These are phyloP conservation scores for Nakazawaea populi DNA, from an alignment of 805 yeast species.

Conservation along the genomic window DNA sequence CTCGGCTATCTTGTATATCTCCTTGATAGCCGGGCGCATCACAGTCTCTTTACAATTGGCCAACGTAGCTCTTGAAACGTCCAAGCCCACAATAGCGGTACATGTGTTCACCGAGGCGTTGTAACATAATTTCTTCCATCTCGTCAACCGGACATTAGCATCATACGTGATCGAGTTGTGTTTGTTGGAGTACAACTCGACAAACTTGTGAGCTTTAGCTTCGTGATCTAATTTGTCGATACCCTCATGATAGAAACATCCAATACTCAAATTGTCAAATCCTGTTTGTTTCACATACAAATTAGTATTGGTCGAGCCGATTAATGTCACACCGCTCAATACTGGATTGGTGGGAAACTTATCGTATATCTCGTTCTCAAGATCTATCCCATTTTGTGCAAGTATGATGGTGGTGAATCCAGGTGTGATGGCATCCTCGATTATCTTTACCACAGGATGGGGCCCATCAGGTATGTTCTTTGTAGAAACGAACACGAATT, in stretches of 20 bases:
- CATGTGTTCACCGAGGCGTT: constrained; percentile 38
- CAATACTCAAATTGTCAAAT: constrained; percentile 25
- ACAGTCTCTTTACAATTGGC: constrained; percentile 19
- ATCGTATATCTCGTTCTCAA: constrained; percentile 28
- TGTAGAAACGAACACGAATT: constrained; percentile 51
- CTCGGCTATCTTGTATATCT: constrained; percentile 36
- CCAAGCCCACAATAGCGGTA: constrained; percentile 30
- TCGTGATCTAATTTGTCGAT: constrained; percentile 16
- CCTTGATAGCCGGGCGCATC: constrained; percentile 35
- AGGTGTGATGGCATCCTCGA: constrained; percentile 28
- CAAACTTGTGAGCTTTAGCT: constrained; percentile 19
- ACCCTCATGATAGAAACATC: constrained; percentile 23
- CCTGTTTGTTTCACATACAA: constrained; percentile 23
- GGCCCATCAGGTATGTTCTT: constrained; percentile 54
- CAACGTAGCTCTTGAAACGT: constrained; percentile 26
- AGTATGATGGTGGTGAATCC: constrained; percentile 24
- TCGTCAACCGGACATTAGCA: constrained; percentile 24
- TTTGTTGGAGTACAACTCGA: constrained; percentile 21
- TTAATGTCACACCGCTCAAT: constrained; percentile 31
- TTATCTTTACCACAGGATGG: constrained; percentile 25
- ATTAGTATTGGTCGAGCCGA: constrained; percentile 22
- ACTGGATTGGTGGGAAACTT: constrained; percentile 26
- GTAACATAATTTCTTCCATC: constrained; percentile 40
- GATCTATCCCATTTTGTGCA: constrained; percentile 34
- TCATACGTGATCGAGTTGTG: constrained; percentile 21